Conservation (phyloP, 345 rosid genomes). For the Isatis tinctoria region DNA sequence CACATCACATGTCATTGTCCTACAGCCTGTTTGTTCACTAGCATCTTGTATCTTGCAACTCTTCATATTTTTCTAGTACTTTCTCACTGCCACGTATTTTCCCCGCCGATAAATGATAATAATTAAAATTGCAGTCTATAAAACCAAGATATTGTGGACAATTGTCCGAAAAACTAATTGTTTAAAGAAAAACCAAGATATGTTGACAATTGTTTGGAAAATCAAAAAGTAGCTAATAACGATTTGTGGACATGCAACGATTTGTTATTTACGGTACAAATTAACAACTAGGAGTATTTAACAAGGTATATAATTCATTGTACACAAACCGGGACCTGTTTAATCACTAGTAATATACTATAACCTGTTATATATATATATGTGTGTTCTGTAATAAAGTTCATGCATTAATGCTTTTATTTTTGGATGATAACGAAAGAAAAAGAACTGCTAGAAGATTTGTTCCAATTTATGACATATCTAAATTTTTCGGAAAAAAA, state of each 20-base stretch:
- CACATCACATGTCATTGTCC: slow-evolving; percentile 22
- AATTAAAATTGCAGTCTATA: not conserved
- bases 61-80: not conserved
- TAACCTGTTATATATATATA: no score
- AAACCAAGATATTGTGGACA: not conserved
- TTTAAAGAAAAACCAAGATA: not conserved
- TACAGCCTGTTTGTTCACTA: slow-evolving; percentile 29
- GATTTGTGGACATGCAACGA: not conserved
- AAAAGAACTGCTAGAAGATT: no score
- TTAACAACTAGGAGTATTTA: not conserved
- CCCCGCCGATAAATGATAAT: slow-evolving; percentile 15
- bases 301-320: not conserved
- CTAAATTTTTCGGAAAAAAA: not conserved
- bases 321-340: no score
- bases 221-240: not conserved
- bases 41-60: not conserved
- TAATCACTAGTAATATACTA: no score
- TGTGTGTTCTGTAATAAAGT: no score
- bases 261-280: not conserved
- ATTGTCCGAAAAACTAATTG: not conserved
- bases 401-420: no score
- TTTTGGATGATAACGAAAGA: no score
- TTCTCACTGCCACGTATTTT: slow-evolving; percentile 10
- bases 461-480: no score
- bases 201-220: not conserved